phyloP scores from a whole-genome alignment of 2,329 filamentous ascomycete genomes.

The Aspergillus awamori region DNA sequence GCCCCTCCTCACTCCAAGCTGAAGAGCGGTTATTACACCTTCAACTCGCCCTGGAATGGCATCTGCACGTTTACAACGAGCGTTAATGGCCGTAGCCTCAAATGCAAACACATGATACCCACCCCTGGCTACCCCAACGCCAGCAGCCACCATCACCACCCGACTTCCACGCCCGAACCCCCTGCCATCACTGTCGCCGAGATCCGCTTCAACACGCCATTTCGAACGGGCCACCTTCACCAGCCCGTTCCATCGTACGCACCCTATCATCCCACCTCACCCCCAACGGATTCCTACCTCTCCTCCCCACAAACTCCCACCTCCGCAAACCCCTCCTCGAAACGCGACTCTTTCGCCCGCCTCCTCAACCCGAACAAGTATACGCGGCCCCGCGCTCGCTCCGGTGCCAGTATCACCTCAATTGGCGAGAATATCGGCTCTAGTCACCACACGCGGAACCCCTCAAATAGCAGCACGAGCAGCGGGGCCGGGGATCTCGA shows the following conservation, averaged over 20 bases:
- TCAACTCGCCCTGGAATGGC: conserved; percentile 83
- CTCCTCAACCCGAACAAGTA: conserved; percentile 36
- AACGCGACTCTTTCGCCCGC: conserved; percentile 35
- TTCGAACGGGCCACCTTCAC: conserved; percentile 43
- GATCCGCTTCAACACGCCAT: conserved; percentile 84
- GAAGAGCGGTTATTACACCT: conserved; percentile 64
- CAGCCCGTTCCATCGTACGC: conserved; percentile 23
- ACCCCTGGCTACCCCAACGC: conserved; percentile 30
- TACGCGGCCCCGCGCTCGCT: conserved; percentile 31
- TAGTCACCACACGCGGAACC: conserved; percentile 31
- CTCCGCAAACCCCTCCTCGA: conserved; percentile 21
- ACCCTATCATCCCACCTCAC: conserved; percentile 13
- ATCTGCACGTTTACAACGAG: conserved; percentile 83
- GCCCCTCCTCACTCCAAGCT: conserved; percentile 29
- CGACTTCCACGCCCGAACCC: conserved; percentile 17
- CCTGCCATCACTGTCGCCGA: conserved; percentile 69
- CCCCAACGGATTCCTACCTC: conserved; percentile 3
- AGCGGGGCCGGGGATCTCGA: conserved; percentile 27
- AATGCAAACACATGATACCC: conserved; percentile 71
- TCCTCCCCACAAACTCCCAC: background rate
- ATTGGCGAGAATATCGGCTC: conserved; percentile 16
- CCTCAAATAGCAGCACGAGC: conserved; percentile 35
- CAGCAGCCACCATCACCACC: conserved; percentile 14
- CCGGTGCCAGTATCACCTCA: conserved; percentile 25
- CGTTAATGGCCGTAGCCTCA: conserved; percentile 71